phyloP scores from a whole-genome alignment of 805 yeast genomes.

The Myxozyma udenii region DNA sequence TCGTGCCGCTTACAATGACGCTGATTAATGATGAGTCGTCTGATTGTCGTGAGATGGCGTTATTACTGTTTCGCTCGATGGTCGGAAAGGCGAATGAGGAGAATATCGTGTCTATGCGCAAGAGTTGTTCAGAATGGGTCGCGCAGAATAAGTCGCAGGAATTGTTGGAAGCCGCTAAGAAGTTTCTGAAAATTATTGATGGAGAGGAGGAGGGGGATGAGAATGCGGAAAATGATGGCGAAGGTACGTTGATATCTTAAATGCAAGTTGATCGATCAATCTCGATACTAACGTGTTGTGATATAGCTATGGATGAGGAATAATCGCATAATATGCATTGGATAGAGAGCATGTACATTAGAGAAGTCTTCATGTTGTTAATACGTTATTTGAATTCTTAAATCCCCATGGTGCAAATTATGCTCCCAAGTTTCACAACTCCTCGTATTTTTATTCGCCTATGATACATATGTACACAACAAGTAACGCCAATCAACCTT shows the following conservation, averaged over 20 bases:
- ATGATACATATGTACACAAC: neutral
- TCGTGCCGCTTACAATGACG: conserved; percentile 75
- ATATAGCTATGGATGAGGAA: neutral
- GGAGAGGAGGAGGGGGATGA: neutral
- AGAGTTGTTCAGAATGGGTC: conserved; percentile 23
- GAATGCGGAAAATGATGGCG: neutral
- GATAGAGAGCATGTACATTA: no score
- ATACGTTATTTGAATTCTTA: no score
- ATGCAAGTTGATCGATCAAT: no score
- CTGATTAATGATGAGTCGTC: conserved; percentile 72
- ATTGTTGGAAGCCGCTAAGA: conserved; percentile 39
- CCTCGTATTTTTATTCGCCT: no score
- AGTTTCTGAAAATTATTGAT: conserved; percentile 10
- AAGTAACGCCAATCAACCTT: no score
- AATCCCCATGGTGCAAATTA: no score
- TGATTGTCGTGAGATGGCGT: conserved; percentile 81
- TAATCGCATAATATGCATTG: no score
- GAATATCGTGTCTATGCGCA: conserved; percentile 26
- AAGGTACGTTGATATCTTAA: no score
- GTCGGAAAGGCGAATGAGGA: conserved; percentile 49
- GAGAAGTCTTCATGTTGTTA: no score
- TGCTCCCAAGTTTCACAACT: no score
- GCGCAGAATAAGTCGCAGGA: conserved; percentile 38
- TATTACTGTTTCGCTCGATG: conserved; percentile 55
- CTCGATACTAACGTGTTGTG: neutral